Evolutionary conservation across 257 asterid genomes (phyloP).

Genomic region (Penstemon davidsonii): DNA sequence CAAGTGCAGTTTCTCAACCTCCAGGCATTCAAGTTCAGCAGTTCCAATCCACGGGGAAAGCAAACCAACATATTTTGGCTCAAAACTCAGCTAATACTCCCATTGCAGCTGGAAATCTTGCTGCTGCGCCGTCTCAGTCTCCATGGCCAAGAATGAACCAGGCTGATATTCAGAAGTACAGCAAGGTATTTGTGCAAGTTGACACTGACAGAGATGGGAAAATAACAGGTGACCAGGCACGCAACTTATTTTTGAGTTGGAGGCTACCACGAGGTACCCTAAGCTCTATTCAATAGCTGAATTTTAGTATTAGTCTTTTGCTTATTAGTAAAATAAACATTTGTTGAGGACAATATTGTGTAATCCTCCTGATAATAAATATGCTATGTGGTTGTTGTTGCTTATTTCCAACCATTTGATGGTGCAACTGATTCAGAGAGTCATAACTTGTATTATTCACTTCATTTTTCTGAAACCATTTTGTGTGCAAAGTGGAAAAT

Average conservation of each 20-base stretch:
- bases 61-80: slow-evolving; percentile 48
- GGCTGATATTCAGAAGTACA: slow-evolving; percentile 82
- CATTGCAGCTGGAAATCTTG: slow-evolving; percentile 43
- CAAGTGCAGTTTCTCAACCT: slow-evolving; percentile 47
- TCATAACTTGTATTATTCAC: not conserved
- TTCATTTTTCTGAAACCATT: slow-evolving; percentile 22
- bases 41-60: slow-evolving; percentile 45
- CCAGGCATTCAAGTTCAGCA: slow-evolving; percentile 49
- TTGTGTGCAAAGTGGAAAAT: not conserved
- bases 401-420: slow-evolving; percentile 9
- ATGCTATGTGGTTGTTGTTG: slow-evolving; percentile 8
- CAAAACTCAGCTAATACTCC: slow-evolving; percentile 53
- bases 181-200: slow-evolving; percentile 85
- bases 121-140: slow-evolving; percentile 51
- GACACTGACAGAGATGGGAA: slow-evolving; percentile 95
- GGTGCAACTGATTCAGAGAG: slow-evolving; percentile 17
- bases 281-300: slow-evolving; percentile 6
- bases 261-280: slow-evolving; percentile 79
- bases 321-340: not conserved
- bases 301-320: slow-evolving; percentile 11
- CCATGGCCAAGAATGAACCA: slow-evolving; percentile 91
- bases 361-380: not conserved
- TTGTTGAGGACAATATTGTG: slow-evolving; percentile 5
- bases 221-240: slow-evolving; percentile 92
- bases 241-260: slow-evolving; percentile 94